Conservation (phyloP, 225 moss, liverwort and hornwort genomes). For the Neckera pumila region DNA sequence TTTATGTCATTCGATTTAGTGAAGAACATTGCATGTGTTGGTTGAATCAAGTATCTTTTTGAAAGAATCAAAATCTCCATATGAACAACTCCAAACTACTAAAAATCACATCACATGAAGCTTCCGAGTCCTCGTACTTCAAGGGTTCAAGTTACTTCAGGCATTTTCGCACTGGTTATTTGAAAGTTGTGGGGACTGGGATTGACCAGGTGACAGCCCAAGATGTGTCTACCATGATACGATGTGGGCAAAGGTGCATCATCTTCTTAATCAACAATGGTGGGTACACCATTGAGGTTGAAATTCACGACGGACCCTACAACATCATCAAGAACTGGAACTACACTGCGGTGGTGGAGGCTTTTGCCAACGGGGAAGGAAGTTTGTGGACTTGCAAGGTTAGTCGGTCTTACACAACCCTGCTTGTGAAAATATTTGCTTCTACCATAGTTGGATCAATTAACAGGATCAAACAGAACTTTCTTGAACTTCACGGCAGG, state of each 20-base stretch:
- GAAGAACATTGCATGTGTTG: background rate
- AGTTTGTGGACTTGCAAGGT: constrained; percentile 63
- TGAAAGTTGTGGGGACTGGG: background rate
- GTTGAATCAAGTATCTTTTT: background rate
- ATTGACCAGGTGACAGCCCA: constrained; percentile 60
- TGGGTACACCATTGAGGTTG: constrained; percentile 96
- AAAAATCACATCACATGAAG: background rate
- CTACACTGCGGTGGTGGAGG: constrained; percentile 74
- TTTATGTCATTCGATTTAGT: background rate
- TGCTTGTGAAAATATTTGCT: background rate
- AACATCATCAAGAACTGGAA: constrained; percentile 97
- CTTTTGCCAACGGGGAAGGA: constrained; percentile 70
- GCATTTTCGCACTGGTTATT: background rate
- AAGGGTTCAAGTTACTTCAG: background rate
- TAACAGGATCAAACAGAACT: background rate
- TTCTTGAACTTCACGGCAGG: background rate
- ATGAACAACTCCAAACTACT: background rate
- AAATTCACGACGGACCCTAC: constrained; percentile 95
- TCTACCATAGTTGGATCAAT: background rate
- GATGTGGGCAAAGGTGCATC: constrained; percentile 41
- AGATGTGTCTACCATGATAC: constrained; percentile 87
- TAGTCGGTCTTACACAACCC: background rate
- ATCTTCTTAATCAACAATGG: constrained; percentile 90
- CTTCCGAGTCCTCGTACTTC: background rate
- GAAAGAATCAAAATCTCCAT: background rate